Conservation (phyloP, 2,329 filamentous ascomycete genomes). For the Trichophyton schoenleinii region DNA sequence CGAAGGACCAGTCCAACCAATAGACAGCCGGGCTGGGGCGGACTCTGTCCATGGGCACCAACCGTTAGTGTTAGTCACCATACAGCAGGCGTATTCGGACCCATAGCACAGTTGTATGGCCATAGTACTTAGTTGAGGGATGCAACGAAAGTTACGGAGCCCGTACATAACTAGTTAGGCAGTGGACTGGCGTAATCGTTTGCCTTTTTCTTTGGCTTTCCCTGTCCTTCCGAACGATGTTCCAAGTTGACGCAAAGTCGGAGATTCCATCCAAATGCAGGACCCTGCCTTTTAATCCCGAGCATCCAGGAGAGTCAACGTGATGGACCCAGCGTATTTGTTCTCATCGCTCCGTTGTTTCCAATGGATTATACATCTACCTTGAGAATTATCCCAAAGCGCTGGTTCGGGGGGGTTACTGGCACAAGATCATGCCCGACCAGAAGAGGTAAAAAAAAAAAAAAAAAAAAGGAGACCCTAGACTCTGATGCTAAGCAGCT, state of each 20-base stretch:
- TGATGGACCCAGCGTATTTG: neutral
- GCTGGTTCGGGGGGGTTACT: neutral
- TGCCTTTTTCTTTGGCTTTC: neutral
- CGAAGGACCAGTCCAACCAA: neutral
- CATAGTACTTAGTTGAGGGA: neutral
- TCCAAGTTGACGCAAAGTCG: conserved; percentile 2
- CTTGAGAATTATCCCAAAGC: neutral
- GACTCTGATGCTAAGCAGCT: neutral
- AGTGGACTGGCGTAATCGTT: neutral
- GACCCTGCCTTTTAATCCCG: neutral
- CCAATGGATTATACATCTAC: neutral
- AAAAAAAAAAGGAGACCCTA: neutral
- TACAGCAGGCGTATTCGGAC: neutral
- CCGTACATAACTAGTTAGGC: neutral
- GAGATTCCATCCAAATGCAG: conserved; percentile 2
- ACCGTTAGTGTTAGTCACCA: neutral
- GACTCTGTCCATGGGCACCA: neutral
- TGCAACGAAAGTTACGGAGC: neutral
- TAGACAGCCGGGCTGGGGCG: neutral
- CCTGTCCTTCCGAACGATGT: conserved; percentile 1
- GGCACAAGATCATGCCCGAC: neutral
- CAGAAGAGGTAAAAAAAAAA: neutral
- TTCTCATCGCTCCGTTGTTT: neutral
- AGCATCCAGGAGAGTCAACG: neutral
- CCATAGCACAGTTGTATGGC: neutral